These are phyloP conservation scores for Posidonia australis DNA, from an alignment of 106 monocot species.

Conservation along the genomic window DNA sequence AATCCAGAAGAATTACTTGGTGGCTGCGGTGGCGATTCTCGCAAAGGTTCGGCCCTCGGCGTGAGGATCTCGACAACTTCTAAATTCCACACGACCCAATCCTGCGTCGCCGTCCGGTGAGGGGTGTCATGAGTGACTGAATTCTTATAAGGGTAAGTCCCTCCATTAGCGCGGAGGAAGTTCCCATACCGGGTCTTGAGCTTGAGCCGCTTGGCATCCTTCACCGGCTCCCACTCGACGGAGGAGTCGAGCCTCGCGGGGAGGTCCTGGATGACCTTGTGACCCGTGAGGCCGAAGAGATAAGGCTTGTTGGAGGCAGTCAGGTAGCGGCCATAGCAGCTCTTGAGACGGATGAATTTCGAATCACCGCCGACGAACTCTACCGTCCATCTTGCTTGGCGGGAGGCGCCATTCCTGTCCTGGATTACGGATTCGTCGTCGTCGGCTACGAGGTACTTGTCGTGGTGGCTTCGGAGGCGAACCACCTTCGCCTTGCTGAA, in stretches of 20 bases:
- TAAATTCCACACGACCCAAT: slow-evolving; percentile 59
- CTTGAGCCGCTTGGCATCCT: slow-evolving; percentile 48
- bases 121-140: slow-evolving; percentile 90
- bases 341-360: slow-evolving; percentile 38
- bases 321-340: slow-evolving; percentile 59
- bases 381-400: slow-evolving; percentile 36
- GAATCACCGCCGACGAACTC: slow-evolving; percentile 14
- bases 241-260: slow-evolving; percentile 72
- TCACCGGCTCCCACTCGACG: slow-evolving; percentile 85
- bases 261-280: slow-evolving; percentile 59
- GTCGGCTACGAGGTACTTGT: slow-evolving; percentile 50
- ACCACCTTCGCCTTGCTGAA: slow-evolving; percentile 41
- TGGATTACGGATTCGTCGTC: slow-evolving; percentile 42
- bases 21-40: background rate
- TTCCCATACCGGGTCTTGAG: slow-evolving; percentile 52
- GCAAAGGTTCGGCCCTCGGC: background rate
- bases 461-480: slow-evolving; percentile 49
- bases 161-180: slow-evolving; percentile 23
- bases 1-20: background rate
- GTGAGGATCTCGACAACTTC: slow-evolving; percentile 5
- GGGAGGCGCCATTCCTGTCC: slow-evolving; percentile 28
- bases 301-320: slow-evolving; percentile 75
- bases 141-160: slow-evolving; percentile 80
- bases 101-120: slow-evolving; percentile 63
- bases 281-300: slow-evolving; percentile 71